Conservation (phyloP, 2,329 filamentous ascomycete genomes). For the Cladosporium sp. region DNA sequence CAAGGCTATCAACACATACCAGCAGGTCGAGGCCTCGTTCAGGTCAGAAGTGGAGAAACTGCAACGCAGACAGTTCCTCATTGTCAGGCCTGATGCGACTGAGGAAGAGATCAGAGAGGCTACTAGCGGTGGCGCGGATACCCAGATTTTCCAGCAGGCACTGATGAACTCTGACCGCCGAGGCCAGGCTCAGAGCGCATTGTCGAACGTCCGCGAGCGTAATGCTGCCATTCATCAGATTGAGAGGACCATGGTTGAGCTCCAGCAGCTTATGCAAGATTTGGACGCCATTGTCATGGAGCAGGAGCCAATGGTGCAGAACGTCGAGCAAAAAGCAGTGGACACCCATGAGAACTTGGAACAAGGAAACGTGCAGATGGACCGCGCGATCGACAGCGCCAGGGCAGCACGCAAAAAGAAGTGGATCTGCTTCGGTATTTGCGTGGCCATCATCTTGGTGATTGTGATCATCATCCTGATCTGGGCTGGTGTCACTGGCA, state of each 20-base stretch:
- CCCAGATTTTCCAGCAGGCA: slow-evolving; percentile 84
- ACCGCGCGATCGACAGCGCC: slow-evolving; percentile 75
- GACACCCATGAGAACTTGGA: slow-evolving; percentile 80
- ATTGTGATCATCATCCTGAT: slow-evolving; percentile 14
- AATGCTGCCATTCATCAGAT: slow-evolving; percentile 89
- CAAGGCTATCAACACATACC: slow-evolving; percentile 75
- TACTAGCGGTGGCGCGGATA: slow-evolving; percentile 66
- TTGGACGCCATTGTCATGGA: slow-evolving; percentile 81
- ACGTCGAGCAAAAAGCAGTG: slow-evolving; percentile 83
- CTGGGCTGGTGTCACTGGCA: slow-evolving; percentile 11
- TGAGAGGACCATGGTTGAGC: slow-evolving; percentile 80
- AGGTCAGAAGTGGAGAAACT: slow-evolving; percentile 76
- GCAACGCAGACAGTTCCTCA: slow-evolving; percentile 84
- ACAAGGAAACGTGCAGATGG: slow-evolving; percentile 80
- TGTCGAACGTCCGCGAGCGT: slow-evolving; percentile 75
- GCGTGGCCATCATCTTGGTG: slow-evolving; percentile 32
- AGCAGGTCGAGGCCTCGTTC: slow-evolving; percentile 74
- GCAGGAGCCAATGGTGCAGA: slow-evolving; percentile 73
- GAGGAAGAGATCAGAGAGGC: slow-evolving; percentile 73
- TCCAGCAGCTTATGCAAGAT: slow-evolving; percentile 83
- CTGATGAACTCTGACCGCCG: slow-evolving; percentile 76
- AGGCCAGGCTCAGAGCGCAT: slow-evolving; percentile 74
- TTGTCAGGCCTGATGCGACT: slow-evolving; percentile 66
- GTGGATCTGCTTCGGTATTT: slow-evolving; percentile 87
- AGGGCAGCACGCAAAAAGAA: slow-evolving; percentile 83